Evolutionary conservation across 2,329 filamentous ascomycete genomes (phyloP).

Genomic region (Byssochlamys sp.): DNA sequence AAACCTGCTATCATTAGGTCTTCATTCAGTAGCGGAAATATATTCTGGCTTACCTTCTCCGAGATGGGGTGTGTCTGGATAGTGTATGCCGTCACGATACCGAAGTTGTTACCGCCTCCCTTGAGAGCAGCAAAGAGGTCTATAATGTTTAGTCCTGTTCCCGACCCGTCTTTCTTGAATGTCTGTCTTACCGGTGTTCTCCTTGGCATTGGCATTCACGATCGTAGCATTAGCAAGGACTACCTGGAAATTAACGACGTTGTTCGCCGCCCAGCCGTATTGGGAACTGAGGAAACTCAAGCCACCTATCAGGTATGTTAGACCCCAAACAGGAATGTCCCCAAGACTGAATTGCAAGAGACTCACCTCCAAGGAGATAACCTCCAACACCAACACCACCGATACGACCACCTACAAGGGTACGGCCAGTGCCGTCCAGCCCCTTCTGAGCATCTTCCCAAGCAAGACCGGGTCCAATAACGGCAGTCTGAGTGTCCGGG

Average conservation of each 20-base stretch:
- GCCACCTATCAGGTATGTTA: constrained; percentile 17
- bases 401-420: constrained; percentile 38
- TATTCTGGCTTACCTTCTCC: constrained; percentile 12
- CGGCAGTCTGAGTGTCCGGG: constrained; percentile 28
- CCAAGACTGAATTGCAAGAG: not conserved
- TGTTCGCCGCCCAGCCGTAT: constrained; percentile 42
- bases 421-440: constrained; percentile 20
- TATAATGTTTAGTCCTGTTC: constrained; percentile 5
- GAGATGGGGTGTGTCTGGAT: constrained; percentile 23
- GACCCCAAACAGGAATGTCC: not conserved
- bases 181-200: constrained; percentile 19
- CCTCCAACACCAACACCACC: constrained; percentile 42
- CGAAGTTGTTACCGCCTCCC: constrained; percentile 37
- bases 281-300: constrained; percentile 44
- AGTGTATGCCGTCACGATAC: constrained; percentile 34
- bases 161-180: not conserved
- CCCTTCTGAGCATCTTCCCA: constrained; percentile 27
- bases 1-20: constrained; percentile 22
- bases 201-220: constrained; percentile 30
- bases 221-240: constrained; percentile 40
- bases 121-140: constrained; percentile 36
- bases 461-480: constrained; percentile 27
- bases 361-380: constrained; percentile 36
- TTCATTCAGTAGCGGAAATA: constrained; percentile 3
- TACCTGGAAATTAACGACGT: constrained; percentile 39